phyloP scores from a whole-genome alignment of 352 stramenopile genomes.

The Halophytophthora polymorphica region DNA sequence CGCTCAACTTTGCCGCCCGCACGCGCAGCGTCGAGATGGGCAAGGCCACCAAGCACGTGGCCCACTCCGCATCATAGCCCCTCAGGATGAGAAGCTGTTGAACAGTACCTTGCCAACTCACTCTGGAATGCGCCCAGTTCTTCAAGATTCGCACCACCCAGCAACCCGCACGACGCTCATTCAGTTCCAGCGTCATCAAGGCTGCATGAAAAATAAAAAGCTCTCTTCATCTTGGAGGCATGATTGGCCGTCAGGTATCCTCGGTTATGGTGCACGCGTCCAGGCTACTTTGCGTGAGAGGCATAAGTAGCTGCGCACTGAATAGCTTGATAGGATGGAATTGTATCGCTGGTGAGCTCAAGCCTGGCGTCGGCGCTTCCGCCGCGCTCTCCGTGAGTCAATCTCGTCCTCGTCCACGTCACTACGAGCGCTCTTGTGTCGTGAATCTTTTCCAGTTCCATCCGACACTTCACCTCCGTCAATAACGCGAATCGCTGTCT shows the following conservation, averaged over 20 bases:
- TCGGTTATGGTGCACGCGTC: background rate
- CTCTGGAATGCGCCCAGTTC: no score
- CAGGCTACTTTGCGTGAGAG: no score
- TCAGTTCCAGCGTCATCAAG: background rate
- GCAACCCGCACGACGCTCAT: no score
- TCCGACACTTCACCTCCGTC: background rate
- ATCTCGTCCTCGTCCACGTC: constrained; percentile 22
- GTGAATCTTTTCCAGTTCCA: background rate
- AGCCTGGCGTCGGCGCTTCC: constrained; percentile 22
- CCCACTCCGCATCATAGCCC: constrained; percentile 17
- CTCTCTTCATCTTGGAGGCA: background rate
- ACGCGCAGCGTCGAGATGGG: constrained; percentile 89
- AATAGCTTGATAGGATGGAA: background rate
- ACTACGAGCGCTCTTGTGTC: background rate
- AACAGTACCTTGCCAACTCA: no score
- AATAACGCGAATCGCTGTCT: background rate
- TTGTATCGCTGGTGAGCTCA: constrained; percentile 4
- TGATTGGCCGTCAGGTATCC: background rate
- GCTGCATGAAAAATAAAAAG: background rate
- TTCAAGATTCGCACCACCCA: no score
- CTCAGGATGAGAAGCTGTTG: background rate
- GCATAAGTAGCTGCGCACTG: no score
- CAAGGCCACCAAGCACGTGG: constrained; percentile 84
- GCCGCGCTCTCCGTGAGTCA: constrained; percentile 27
- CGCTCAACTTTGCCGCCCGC: constrained; percentile 89